Conservation (phyloP, 345 rosid genomes). For the Populus nigra region DNA sequence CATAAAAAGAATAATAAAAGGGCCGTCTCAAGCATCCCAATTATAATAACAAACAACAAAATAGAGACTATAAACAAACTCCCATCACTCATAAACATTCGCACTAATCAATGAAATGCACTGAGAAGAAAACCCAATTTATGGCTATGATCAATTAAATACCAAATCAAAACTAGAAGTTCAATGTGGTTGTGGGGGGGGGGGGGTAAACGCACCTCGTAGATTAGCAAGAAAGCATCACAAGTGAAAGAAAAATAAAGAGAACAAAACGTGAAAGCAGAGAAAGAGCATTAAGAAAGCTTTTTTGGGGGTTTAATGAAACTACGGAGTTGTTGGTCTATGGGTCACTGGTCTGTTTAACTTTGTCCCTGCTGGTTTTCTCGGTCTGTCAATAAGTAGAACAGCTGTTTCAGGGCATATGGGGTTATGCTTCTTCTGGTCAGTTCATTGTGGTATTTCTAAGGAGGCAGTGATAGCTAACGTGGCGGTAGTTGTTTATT, state of each 20-base stretch:
- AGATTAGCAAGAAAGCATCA: neutral
- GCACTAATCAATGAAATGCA: too few relatives aligned
- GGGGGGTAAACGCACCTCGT: slow-evolving; percentile 5
- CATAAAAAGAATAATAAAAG: neutral
- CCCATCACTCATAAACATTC: neutral
- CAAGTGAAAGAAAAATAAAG: neutral
- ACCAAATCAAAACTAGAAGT: neutral
- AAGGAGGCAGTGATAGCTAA: too few relatives aligned
- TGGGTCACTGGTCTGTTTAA: neutral
- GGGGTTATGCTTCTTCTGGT: too few relatives aligned
- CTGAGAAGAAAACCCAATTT: too few relatives aligned
- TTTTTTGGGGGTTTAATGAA: neutral
- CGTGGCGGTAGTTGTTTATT: too few relatives aligned
- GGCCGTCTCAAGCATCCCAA: neutral
- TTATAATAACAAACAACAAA: neutral
- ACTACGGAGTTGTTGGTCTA: neutral
- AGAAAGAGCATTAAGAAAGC: neutral
- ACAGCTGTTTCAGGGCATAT: neutral
- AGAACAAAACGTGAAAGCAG: neutral
- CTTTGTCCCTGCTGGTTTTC: neutral
- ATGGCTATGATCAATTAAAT: neutral
- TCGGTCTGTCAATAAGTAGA: neutral
- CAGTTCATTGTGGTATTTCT: too few relatives aligned
- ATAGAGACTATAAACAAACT: neutral
- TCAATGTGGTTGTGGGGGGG: neutral